A percentile compares a stretch with the other conserved stretches of the same genome.
Conservation (phyloP, 441 rosid genomes). For the Breynia disticha region DNA sequence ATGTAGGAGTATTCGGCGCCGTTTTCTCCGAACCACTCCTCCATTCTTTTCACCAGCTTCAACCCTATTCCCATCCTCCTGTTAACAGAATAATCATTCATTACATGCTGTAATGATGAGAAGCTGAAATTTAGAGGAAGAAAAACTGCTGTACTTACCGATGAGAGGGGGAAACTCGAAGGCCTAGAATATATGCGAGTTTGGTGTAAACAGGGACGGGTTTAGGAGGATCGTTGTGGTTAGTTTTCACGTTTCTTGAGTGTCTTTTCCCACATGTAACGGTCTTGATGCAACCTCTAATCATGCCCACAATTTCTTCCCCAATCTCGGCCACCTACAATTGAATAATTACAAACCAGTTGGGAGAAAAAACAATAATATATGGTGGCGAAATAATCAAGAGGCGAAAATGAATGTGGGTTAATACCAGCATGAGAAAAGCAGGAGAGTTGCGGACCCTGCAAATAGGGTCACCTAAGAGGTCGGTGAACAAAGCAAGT, state of each 20-base stretch:
- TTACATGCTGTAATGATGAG: conserved; percentile 1
- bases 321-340: conserved; percentile 80
- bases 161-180: conserved; percentile 82
- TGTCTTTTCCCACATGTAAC: conserved; percentile 71
- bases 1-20: conserved; percentile 91
- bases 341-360: no score
- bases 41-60: conserved; percentile 50
- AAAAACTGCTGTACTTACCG: conserved; percentile 27
- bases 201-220: conserved; percentile 66
- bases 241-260: conserved; percentile 28
- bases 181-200: conserved; percentile 85
- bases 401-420: background rate
- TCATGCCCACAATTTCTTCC: conserved; percentile 78
- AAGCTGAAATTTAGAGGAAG: background rate
- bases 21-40: conserved; percentile 71
- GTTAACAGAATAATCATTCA: conserved; percentile 1
- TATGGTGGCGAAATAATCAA: background rate
- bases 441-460: conserved; percentile 97
- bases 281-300: conserved; percentile 89
- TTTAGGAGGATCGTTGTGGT: conserved; percentile 16
- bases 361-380: conserved; percentile 2
- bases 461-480: conserved; percentile 94
- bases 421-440: conserved; percentile 80
- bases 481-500: conserved; percentile 91
- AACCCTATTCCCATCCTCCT: conserved; percentile 90